Percentiles rank a stretch among this genome's conserved stretches.
These are phyloP conservation scores for Grigorovia yakushimaensis DNA, from an alignment of 805 yeast genomes.

Conservation along the genomic window DNA sequence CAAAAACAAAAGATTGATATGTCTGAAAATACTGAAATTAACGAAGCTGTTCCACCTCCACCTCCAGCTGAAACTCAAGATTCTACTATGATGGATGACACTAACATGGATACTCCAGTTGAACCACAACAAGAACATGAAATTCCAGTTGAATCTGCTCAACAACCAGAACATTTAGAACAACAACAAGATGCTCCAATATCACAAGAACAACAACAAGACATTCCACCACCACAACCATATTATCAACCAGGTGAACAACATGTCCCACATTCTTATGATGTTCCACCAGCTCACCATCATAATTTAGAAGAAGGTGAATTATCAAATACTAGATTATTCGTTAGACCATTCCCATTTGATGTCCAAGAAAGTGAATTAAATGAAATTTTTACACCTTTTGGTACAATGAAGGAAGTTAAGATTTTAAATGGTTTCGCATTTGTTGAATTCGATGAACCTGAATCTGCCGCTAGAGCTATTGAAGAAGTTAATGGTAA, in stretches of 20 bases:
- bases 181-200: constrained; percentile 4
- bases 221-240: constrained; percentile 13
- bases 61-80: constrained; percentile 1
- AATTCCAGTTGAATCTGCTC: not conserved
- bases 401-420: constrained; percentile 59
- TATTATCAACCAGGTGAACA: constrained; percentile 5
- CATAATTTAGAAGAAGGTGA: constrained; percentile 25
- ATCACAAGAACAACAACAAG: constrained; percentile 8
- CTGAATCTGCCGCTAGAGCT: constrained; percentile 66
- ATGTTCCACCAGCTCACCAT: constrained; percentile 7
- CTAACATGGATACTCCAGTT: not conserved
- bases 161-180: constrained; percentile 3
- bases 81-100: not conserved
- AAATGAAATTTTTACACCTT: constrained; percentile 56
- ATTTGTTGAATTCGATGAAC: constrained; percentile 72
- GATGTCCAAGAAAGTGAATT: constrained; percentile 49
- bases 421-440: constrained; percentile 77
- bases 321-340: constrained; percentile 37
- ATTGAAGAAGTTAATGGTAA: constrained; percentile 65
- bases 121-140: not conserved
- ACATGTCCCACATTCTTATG: constrained; percentile 10
- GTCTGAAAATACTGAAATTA: constrained; percentile 1
- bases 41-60: constrained; percentile 2
- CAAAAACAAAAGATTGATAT: not conserved
- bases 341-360: constrained; percentile 55